phyloP scores from a whole-genome alignment of 768 basidiomycete species.

The Boletus eberwhitei region DNA sequence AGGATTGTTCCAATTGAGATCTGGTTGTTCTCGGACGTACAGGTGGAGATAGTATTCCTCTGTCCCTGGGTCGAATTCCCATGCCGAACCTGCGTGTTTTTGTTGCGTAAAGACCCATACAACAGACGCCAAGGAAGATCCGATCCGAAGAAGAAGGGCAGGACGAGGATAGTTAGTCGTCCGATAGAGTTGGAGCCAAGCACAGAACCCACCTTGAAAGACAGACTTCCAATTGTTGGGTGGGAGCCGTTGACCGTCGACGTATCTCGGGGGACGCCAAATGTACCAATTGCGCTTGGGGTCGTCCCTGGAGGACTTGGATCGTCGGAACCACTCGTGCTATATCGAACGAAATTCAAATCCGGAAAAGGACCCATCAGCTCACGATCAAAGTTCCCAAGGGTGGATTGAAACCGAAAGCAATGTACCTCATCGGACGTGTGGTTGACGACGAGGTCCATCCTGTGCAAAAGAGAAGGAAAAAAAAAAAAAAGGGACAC shows the following conservation, averaged over 20 bases:
- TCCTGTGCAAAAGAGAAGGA: constrained; percentile 37
- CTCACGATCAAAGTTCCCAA: neutral
- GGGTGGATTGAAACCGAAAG: neutral
- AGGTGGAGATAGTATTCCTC: constrained; percentile 74
- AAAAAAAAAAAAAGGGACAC: constrained; percentile 2
- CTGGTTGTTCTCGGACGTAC: constrained; percentile 65
- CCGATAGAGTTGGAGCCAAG: neutral
- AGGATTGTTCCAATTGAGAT: constrained; percentile 75
- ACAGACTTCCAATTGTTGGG: constrained; percentile 74
- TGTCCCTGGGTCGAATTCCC: constrained; percentile 64
- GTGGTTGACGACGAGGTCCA: constrained; percentile 79
- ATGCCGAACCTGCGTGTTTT: constrained; percentile 51
- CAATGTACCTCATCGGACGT: constrained; percentile 55
- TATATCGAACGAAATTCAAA: constrained; percentile 21
- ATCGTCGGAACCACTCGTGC: constrained; percentile 72
- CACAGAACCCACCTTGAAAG: constrained; percentile 51
- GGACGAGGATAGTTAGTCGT: neutral
- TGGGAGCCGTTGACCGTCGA: constrained; percentile 50
- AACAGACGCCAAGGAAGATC: neutral
- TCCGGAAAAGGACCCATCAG: neutral
- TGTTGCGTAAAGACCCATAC: neutral
- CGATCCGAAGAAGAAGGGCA: neutral
- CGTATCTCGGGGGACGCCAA: constrained; percentile 61
- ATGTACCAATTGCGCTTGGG: constrained; percentile 76
- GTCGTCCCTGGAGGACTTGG: constrained; percentile 45